These are phyloP conservation scores for Ensete glaucum DNA, from an alignment of 176 grass and related monocot genomes.

Conservation along the genomic window DNA sequence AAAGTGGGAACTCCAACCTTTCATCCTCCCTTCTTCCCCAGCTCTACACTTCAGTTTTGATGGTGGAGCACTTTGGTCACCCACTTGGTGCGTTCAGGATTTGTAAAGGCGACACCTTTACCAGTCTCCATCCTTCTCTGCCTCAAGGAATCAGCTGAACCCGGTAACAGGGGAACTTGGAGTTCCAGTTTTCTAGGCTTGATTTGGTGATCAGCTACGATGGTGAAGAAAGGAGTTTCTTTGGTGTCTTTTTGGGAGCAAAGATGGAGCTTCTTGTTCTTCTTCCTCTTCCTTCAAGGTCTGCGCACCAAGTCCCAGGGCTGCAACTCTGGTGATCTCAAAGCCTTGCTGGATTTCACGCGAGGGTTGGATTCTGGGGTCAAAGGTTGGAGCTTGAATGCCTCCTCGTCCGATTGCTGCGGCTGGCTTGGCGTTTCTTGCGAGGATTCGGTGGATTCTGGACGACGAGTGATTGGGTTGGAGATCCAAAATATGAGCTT, in stretches of 20 bases:
- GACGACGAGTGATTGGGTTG: neutral
- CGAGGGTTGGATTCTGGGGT: neutral
- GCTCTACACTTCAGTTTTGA: too few species aligned
- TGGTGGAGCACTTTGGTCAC: too few species aligned
- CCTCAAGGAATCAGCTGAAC: too few species aligned
- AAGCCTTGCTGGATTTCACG: constrained; percentile 7
- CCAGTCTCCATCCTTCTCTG: too few species aligned
- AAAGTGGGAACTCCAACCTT: too few species aligned
- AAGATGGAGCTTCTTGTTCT: neutral
- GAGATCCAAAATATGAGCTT: constrained; percentile 15
- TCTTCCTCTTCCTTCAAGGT: neutral
- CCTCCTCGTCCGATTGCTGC: neutral
- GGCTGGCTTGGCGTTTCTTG: constrained; percentile 6
- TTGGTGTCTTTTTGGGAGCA: neutral
- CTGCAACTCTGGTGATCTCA: constrained; percentile 1
- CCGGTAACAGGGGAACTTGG: too few species aligned
- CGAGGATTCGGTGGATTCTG: neutral
- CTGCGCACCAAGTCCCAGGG: neutral
- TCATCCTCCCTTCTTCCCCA: too few species aligned
- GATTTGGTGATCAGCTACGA: neutral
- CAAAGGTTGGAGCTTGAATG: constrained; percentile 3
- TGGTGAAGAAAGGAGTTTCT: neutral
- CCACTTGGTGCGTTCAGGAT: too few species aligned
- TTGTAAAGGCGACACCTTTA: too few species aligned
- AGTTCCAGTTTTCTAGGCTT: too few species aligned